Evolutionary conservation across 371 early-diverging fungal genomes (phyloP).

Genomic region (Syncephalastrum racemosum): DNA sequence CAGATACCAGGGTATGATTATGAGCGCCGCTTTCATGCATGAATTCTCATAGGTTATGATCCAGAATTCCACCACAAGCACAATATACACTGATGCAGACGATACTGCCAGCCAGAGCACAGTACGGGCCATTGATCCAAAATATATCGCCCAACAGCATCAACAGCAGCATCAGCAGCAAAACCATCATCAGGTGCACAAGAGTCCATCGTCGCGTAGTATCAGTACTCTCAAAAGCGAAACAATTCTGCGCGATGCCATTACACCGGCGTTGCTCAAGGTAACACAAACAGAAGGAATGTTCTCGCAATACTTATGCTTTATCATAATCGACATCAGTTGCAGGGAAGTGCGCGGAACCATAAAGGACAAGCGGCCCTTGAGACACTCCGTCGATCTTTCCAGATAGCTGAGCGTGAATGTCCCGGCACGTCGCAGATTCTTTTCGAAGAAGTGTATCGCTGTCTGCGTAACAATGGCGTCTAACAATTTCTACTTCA

Average conservation of each 20-base stretch:
- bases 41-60: not conserved
- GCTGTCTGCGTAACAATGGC: constrained; percentile 11
- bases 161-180: constrained; percentile 14
- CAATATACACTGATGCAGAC: constrained; percentile 18
- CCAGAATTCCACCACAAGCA: constrained; percentile 10
- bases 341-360: constrained; percentile 44
- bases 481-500: too few species aligned
- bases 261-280: constrained; percentile 36
- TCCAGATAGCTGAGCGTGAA: constrained; percentile 62
- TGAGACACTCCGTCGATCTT: constrained; percentile 57
- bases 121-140: constrained; percentile 30
- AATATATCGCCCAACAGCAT: constrained; percentile 10
- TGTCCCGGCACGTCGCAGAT: constrained; percentile 59
- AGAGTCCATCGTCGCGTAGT: constrained; percentile 36
- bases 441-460: constrained; percentile 52
- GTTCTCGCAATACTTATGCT: not conserved
- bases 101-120: constrained; percentile 35
- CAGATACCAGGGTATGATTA: constrained; percentile 9
- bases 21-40: not conserved
- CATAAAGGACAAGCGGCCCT: constrained; percentile 56
- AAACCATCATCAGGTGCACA: constrained; percentile 22
- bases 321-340: constrained; percentile 23
- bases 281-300: constrained; percentile 19
- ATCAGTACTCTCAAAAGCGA: constrained; percentile 29
- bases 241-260: constrained; percentile 30